phyloP scores from a whole-genome alignment of 2,329 filamentous ascomycete genomes.

The Fusarium paranaense region DNA sequence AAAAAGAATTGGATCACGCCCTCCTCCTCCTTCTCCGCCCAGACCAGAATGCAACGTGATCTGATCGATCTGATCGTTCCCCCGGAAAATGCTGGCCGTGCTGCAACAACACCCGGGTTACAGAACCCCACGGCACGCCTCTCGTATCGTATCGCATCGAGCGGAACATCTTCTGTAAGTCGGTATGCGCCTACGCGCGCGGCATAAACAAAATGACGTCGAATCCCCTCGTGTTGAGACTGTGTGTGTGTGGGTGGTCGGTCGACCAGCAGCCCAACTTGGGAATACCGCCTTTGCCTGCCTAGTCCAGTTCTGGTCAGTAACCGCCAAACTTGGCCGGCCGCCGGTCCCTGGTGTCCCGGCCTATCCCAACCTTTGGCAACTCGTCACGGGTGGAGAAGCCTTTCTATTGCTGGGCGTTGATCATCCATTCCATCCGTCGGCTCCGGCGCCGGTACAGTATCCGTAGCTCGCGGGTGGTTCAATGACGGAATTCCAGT shows the following conservation, averaged over 20 bases:
- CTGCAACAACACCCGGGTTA: constrained; percentile 21
- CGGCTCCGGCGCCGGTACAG: constrained; percentile 2
- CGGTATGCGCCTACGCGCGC: constrained; percentile 32
- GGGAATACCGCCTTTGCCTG: constrained; percentile 15
- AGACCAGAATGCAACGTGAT: constrained; percentile 34
- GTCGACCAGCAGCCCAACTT: not conserved
- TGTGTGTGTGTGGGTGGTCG: not conserved
- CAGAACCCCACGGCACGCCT: not conserved
- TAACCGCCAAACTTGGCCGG: constrained; percentile 2
- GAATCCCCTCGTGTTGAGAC: not conserved
- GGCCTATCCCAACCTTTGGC: constrained; percentile 10
- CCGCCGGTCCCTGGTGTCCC: constrained; percentile 2
- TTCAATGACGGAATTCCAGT: constrained; percentile 31
- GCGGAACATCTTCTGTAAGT: not conserved
- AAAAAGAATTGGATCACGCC: constrained; percentile 1
- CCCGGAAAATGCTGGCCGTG: constrained; percentile 33
- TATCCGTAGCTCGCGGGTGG: not conserved
- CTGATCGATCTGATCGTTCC: constrained; percentile 34
- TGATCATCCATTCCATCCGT: constrained; percentile 17
- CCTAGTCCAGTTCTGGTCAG: constrained; percentile 20
- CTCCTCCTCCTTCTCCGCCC: constrained; percentile 18
- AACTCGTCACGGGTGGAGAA: constrained; percentile 26
- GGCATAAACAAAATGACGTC: constrained; percentile 31
- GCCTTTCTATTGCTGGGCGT: constrained; percentile 7
- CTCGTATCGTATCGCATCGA: not conserved